Base-by-base conservation (phyloP, 768 basidiomycete genomes). In the Calocybe cyanea region DNA sequence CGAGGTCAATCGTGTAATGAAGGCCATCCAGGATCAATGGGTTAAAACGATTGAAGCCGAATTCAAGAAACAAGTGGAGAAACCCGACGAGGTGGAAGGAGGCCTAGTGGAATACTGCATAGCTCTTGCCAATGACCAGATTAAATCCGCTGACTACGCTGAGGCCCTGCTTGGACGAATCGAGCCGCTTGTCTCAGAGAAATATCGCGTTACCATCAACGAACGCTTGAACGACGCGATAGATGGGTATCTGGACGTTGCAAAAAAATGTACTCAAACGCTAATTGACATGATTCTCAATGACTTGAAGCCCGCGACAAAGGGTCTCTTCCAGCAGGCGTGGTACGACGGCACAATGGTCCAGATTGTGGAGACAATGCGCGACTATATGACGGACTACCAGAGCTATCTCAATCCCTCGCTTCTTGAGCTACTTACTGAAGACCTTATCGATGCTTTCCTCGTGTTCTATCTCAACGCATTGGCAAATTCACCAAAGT, bases 221-320 rank as follows among this genome's bases (percentile, higher is more conserved):
- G 91, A 92, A 57, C 78, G 83, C 35, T 72, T 98, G 41, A 97
- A 96, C 69, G 88, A 95, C 52, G 93, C 94, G 25, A 97, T 98
- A 54, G 95, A 99, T 61, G 96, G 96, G 2, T 98, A 94, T 65
- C 79, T 98, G 51, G 96, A 99, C 64, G 92, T 98, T 31, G 94
- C 94, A 42, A 98, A 98, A 73, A 91, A 90, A 63, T 98, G 94
- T 72, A 92, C 88, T 17, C 89, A 95, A 57, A 87, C 87, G 0
- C 79, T 99, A 46, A 93, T 99, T 58, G 88, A 90, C 56, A 82
- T 95, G 57, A 85, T 98, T 57, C 92, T 96, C 73, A 89, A 96
- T 64, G 96, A 98, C 62, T 69, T 98, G 54, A 90, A 86, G 62
- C 82, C 87, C 0, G 94, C 87, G 8, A 87, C 82, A 13, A 92